Conservation (phyloP, 345 rosid species). For the Murraya paniculata region DNA sequence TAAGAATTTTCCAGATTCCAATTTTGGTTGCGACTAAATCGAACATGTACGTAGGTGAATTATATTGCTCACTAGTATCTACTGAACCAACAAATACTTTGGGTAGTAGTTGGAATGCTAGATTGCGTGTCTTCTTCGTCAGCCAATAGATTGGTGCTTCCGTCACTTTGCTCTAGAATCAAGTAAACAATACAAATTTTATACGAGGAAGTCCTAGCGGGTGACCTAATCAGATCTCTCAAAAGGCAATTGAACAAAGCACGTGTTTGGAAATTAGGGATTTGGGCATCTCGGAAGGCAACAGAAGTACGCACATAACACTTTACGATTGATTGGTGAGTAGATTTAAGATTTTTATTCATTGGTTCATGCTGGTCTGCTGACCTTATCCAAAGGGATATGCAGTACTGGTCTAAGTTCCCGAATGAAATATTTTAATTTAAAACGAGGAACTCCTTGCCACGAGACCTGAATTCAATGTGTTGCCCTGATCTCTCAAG, state of each 20-base stretch:
- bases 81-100: neutral
- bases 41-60: too few relatives aligned
- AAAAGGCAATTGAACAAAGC: neutral
- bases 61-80: neutral
- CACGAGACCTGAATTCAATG: too few relatives aligned
- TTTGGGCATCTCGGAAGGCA: neutral
- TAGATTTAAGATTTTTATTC: too few relatives aligned
- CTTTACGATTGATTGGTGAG: too few relatives aligned
- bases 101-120: neutral
- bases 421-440: too few relatives aligned
- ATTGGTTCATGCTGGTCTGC: too few relatives aligned
- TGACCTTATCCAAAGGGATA: too few relatives aligned
- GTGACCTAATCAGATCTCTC: constrained; percentile 23
- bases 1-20: neutral
- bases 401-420: too few relatives aligned
- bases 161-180: neutral
- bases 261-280: neutral
- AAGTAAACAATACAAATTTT: neutral
- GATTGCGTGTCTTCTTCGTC: constrained; percentile 1
- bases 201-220: constrained; percentile 1
- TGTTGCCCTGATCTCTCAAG: too few relatives aligned
- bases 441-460: too few relatives aligned
- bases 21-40: neutral
- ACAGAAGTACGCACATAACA: too few relatives aligned
- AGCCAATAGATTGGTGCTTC: neutral